phyloP scores from a whole-genome alignment of 148 eudicot genomes.

The Cornus kousa region DNA sequence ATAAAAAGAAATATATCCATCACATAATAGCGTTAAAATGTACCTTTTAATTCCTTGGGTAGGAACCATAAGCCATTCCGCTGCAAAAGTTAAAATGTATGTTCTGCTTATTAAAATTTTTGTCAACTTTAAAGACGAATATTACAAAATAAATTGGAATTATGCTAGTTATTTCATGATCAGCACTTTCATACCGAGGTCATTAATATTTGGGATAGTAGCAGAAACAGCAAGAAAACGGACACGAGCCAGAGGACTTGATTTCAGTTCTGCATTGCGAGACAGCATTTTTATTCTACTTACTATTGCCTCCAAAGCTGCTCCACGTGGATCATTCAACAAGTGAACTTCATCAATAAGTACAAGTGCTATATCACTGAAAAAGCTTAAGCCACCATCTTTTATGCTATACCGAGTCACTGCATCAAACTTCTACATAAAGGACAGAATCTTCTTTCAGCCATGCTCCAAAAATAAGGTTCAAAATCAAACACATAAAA shows the following conservation, averaged over 20 bases:
- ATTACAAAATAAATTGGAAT: neutral
- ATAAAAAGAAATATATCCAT: neutral
- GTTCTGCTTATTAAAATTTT: neutral
- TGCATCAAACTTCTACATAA: constrained; percentile 90
- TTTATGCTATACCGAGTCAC: constrained; percentile 89
- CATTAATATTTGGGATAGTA: constrained; percentile 91
- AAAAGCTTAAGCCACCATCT: constrained; percentile 90
- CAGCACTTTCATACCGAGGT: constrained; percentile 52
- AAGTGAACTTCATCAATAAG: constrained; percentile 98
- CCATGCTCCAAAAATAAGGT: constrained; percentile 13
- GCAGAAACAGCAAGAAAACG: constrained; percentile 95
- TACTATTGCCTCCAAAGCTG: constrained; percentile 96
- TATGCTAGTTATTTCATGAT: neutral
- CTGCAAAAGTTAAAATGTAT: constrained; percentile 38
- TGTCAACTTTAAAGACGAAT: neutral
- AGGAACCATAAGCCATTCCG: constrained; percentile 98
- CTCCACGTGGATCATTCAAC: constrained; percentile 96
- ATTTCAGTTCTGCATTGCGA: constrained; percentile 71
- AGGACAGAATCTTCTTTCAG: constrained; percentile 12
- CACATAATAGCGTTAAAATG: neutral
- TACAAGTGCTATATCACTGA: constrained; percentile 92
- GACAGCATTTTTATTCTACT: constrained; percentile 94
- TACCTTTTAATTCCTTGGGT: constrained; percentile 86
- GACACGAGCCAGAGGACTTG: constrained; percentile 66
- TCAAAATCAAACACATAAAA: constrained; percentile 5